Evolutionary conservation across 129 eudicot genomes (phyloP), one percentile per base, ranked within the genome.

Genomic region (Helianthus tuberosus): DNA sequence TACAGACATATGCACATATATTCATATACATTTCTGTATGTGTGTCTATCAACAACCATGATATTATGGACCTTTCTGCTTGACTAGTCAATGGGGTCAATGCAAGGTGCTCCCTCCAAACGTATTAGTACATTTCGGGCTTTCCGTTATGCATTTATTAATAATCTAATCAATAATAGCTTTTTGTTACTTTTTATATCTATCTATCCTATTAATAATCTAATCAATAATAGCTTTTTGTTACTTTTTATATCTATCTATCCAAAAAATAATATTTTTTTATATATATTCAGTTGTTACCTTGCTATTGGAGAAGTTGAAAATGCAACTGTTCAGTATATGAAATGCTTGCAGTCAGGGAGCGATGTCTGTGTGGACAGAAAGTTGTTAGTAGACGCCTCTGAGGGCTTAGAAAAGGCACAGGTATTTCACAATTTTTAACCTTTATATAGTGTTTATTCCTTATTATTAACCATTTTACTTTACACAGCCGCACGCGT

Each of bases 271-370:
- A 11, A 61, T 32, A 32, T 2, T 32, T 2, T 29, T 60, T 29
- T 29, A 5, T 35, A 9, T 55, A 38, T 66, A 25, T 81, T 48
- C 77, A 95, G 99, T 80, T 95, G 99, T 75, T 89, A 91, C 76
- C 97, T 95, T 85, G 89, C 96, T 74, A 80, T 95, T 35, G 99
- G 99, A 72, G 97, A 95, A 69, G 83, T 87, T 80, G 99, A 87
- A 76, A 85, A 83, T 53, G 96, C 99, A 72, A 85, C 87, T 8
- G 44, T 62, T 78, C 86, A 85, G 82, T 91, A 83, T 75, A 80
- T 81, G 86, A 95, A 85, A 81, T 91, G 92, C 79, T 85, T 95
- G 87, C 91, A 86, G 72, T 75, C 85, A 32, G 96, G 91, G 72
- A 73, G 50, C 64, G 96, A 87, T 61, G 84, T 66, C 68, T 91